Evolutionary conservation across 2,329 filamentous ascomycete species (phyloP).

Genomic region (Calonectria crousiana): DNA sequence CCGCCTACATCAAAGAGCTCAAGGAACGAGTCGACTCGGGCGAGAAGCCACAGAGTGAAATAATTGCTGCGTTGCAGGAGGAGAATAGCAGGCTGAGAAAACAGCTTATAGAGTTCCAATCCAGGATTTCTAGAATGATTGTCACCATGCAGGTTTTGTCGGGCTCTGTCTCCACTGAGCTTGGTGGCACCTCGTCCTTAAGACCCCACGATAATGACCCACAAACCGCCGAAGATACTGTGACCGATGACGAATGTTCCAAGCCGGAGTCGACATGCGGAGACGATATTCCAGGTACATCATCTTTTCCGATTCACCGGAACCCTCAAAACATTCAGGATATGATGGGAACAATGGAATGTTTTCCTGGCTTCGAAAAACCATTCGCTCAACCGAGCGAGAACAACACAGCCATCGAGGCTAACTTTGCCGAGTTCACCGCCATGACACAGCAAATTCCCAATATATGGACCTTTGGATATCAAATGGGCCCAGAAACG

Average conservation of each 20-base stretch:
- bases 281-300: background rate
- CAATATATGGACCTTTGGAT: background rate
- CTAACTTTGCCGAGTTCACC: background rate
- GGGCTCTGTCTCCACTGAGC: background rate
- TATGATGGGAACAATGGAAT: no score
- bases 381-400: background rate
- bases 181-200: background rate
- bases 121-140: background rate
- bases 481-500: background rate
- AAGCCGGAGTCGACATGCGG: background rate
- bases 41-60: conserved; percentile 1
- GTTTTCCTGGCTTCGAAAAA: background rate
- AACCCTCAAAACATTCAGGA: background rate
- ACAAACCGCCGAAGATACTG: no score
- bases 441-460: background rate
- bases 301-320: background rate
- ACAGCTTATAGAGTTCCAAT: background rate
- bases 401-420: background rate
- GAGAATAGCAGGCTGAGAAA: background rate
- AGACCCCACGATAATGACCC: background rate
- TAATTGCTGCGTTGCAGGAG: background rate
- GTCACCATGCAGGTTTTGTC: background rate
- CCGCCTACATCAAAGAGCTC: background rate
- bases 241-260: background rate
- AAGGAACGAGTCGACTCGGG: conserved; percentile 3